These are phyloP conservation scores for Arabis alpina DNA, from an alignment of 345 rosid species.

Conservation along the genomic window DNA sequence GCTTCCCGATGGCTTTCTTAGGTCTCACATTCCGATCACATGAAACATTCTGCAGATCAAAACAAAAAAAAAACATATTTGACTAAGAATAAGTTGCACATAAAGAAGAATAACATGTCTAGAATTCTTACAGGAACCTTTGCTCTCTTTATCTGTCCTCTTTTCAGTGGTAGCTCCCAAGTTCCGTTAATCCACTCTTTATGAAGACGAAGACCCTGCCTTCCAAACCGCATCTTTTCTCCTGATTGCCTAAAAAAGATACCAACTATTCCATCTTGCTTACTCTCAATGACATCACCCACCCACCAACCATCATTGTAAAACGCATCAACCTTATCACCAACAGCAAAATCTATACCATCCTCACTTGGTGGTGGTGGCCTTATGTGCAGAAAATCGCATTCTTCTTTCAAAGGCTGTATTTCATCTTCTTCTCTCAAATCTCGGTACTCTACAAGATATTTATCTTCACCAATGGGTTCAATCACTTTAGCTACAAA, in stretches of 20 bases:
- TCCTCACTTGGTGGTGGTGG: conserved; percentile 50
- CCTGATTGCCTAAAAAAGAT: conserved; percentile 50
- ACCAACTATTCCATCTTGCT: conserved; percentile 37
- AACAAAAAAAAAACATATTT: neutral
- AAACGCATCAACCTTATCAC: conserved; percentile 64
- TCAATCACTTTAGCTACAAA: conserved; percentile 54
- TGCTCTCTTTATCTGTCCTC: conserved; percentile 30
- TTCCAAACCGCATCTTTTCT: conserved; percentile 52
- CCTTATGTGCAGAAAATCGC: conserved; percentile 47
- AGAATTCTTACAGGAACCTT: conserved; percentile 28
- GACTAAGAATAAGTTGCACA: neutral
- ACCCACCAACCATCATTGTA: conserved; percentile 80
- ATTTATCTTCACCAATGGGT: conserved; percentile 42
- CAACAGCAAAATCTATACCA: conserved; percentile 41
- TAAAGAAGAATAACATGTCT: conserved; percentile 2
- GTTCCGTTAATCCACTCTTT: conserved; percentile 64
- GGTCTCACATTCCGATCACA: conserved; percentile 34
- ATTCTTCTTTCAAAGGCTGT: conserved; percentile 58
- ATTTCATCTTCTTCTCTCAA: conserved; percentile 56
- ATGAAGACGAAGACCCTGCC: conserved; percentile 61
- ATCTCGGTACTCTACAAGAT: conserved; percentile 53
- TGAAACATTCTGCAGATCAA: conserved; percentile 46
- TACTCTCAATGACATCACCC: conserved; percentile 51
- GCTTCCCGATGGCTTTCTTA: conserved; percentile 22
- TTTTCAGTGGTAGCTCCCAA: conserved; percentile 47